Base-by-base conservation (phyloP, 2,329 filamentous ascomycete genomes). In the Stagonosporopsis cucurbitacearum region DNA sequence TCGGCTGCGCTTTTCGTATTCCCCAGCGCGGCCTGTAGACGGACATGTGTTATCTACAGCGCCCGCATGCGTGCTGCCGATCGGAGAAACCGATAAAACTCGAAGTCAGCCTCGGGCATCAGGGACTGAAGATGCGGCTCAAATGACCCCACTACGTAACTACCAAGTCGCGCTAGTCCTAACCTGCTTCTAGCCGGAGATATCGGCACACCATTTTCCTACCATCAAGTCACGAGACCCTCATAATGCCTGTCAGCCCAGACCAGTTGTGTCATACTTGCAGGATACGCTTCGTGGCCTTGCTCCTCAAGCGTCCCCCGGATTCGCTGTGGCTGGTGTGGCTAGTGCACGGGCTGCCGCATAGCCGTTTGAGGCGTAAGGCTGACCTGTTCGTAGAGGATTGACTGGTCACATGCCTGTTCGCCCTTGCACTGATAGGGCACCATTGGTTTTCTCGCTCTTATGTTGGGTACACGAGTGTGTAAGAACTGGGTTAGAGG, bases 301-400 rank as follows among this genome's bases (percentile, higher is more conserved):
- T 51, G 47, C 53, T 52, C 44, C 26, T 39, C 20, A 46, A 28
- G 30, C 35, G 56, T 28, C 32, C 43, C 43, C 42, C 56, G 57
- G 65, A 68, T 67, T 68, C 63, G 65, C 49, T 67, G 65, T 67
- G 65, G 65, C 65, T 60, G 50, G 19, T 57, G 64, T 66, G 63
- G 64, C 63, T 66, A 54, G 60, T 65, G 65, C 66, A 69, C 66
- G 60, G 60, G 41, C 62, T 58, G 42, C 54, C 63, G 63, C 7
- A 54, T 57, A 50, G 40, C 56, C 57, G 54, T 48, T 47, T 60
- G 58, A 55, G 59, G 58, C 58, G 61, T 60, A 65, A 69, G 65
- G 65, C 65, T 64, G 58, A 62, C 60, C 54, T 51, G 43, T 30
- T 57, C 40, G 43, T 30, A 48, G 42, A 50, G 40, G 58, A 32